A percentile compares a stretch with the other conserved stretches of the same genome.
These are phyloP conservation scores for Hordeum marinum DNA, from an alignment of 176 grass and related monocot genomes.

Conservation along the genomic window DNA sequence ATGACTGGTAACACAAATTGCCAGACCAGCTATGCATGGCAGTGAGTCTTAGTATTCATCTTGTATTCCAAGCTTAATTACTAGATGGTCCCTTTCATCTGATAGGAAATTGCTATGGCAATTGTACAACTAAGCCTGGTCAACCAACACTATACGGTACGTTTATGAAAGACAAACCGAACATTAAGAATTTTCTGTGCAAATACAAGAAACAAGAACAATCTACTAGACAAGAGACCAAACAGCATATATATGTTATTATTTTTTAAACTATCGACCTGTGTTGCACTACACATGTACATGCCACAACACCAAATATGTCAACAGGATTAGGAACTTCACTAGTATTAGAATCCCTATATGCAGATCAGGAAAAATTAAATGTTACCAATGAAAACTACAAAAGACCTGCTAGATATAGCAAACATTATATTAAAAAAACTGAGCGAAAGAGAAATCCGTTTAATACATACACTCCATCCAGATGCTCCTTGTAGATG, in stretches of 20 bases:
- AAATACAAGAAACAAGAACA: background rate
- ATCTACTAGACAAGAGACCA: background rate
- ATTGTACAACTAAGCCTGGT: background rate
- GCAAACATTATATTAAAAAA: background rate
- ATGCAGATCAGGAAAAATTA: background rate
- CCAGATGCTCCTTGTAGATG: slow-evolving; percentile 91
- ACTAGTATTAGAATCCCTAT: background rate
- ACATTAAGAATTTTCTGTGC: background rate
- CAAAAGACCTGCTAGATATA: background rate
- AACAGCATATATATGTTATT: background rate
- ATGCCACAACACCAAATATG: background rate
- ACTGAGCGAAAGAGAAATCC: background rate
- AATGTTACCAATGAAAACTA: background rate
- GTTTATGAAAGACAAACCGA: background rate
- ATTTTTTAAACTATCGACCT: background rate
- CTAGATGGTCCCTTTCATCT: background rate
- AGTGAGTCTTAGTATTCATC: background rate
- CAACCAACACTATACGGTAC: background rate
- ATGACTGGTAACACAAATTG: background rate
- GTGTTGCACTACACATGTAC: background rate
- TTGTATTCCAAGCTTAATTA: background rate
- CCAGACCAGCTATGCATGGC: background rate
- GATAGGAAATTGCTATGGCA: background rate
- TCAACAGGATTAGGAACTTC: background rate
- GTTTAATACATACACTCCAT: slow-evolving; percentile 69